Percentiles rank a stretch among this genome's conserved stretches.
phyloP scores from a whole-genome alignment of 2,329 filamentous ascomycete species.

The Trematosphaeria pertusa region DNA sequence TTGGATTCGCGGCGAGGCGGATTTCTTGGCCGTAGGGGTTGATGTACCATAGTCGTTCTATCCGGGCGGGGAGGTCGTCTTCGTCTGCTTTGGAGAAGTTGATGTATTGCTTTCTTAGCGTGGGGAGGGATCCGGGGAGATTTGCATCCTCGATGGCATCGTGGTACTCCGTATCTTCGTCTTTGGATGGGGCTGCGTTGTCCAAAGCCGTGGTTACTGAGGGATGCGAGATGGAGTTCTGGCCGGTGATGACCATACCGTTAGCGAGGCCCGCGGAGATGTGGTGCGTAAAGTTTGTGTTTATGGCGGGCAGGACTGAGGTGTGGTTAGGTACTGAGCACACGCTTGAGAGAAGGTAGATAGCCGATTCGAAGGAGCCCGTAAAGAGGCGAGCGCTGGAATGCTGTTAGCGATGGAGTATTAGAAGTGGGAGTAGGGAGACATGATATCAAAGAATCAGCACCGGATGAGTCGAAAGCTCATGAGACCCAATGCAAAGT shows the following conservation, averaged over 20 bases:
- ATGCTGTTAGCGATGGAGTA: constrained; percentile 13
- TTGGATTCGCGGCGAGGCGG: constrained; percentile 79
- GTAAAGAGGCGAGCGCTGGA: constrained; percentile 84
- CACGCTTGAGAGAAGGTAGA: constrained; percentile 86
- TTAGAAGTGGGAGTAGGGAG: not conserved
- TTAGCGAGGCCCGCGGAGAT: constrained; percentile 84
- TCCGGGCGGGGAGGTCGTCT: constrained; percentile 77
- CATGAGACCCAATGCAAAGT: too few species aligned
- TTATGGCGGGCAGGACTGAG: constrained; percentile 85
- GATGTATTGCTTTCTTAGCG: constrained; percentile 80
- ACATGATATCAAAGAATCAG: too few species aligned
- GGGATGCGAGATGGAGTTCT: constrained; percentile 67
- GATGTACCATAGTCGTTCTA: constrained; percentile 92
- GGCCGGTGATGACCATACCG: constrained; percentile 81
- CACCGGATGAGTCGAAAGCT: too few species aligned
- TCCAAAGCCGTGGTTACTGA: constrained; percentile 37
- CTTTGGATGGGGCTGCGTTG: constrained; percentile 21
- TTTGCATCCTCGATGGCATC: constrained; percentile 81
- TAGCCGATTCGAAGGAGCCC: constrained; percentile 89
- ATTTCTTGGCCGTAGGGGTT: constrained; percentile 99
- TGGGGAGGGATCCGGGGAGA: constrained; percentile 80
- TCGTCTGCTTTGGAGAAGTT: constrained; percentile 77
- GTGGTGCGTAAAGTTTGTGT: constrained; percentile 94
- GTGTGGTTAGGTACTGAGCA: constrained; percentile 81
- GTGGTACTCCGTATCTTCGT: constrained; percentile 59